Evolutionary conservation across 2,329 filamentous ascomycete species (phyloP), one percentile per base, ranked within the genome.

Genomic region (Ascochyta rabiei): DNA sequence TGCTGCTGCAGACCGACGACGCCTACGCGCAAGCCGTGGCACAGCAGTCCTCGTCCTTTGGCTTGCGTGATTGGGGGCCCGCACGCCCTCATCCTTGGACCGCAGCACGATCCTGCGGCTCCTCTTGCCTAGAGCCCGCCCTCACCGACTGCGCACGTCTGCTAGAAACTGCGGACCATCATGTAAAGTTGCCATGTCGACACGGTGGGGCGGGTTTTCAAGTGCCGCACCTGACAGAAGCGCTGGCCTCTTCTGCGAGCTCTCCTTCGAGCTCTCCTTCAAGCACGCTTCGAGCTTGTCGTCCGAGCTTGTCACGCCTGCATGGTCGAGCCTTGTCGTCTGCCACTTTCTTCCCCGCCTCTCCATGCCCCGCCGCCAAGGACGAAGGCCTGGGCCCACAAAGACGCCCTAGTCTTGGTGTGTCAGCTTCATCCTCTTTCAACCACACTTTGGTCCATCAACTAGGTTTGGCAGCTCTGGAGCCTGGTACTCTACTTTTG

Each of bases 21-120:
- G 26, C 12, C 43, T 47, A 55, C 56, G 37, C 56, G 56, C 53
- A 56, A 59, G 46, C 53, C 34, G 56, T 59, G 48, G 56, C 56
- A 59, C 56, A 44, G 48, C 48, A 44, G 12, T 18, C 28, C n/a
- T n/a, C n/a, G 34, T 35, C 51, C 39, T 26, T 19, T 2, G 15
- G 26, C 16, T 12, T 3, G 3, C 21, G 21, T 28, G 34, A 46
- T 49, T 46, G 46, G 52, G 19, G 41, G 15, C 21, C 13, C 28
- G 38, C 30, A 39, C 23, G 38, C 45, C 30, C 39, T 45, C 46
- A 55, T 37, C 31, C 45, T 41, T 16, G 18, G 6, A 16, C 23
- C n/a, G 23, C 21, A 41, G 38, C 38, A 41, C 30, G 30, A 55
- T 49, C 46, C 46, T 42, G 30, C 46, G 52, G 38, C 52, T 28